phyloP scores from a whole-genome alignment of 2,329 filamentous ascomycete genomes.

The Fusarium sambucinum region DNA sequence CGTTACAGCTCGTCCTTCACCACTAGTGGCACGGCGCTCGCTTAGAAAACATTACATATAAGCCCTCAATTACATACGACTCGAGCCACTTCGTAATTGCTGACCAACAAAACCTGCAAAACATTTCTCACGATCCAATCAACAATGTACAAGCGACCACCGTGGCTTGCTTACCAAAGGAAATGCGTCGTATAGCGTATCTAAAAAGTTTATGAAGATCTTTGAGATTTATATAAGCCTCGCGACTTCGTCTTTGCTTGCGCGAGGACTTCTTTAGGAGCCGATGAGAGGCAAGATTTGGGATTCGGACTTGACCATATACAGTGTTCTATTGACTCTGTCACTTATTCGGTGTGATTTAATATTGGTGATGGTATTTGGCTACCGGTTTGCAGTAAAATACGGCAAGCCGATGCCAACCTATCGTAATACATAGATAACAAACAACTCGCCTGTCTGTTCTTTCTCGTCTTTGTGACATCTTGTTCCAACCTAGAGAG shows the following conservation, averaged over 20 bases:
- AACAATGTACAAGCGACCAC: not conserved
- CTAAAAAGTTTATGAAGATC: not conserved
- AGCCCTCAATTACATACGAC: not conserved
- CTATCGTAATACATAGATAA: not conserved
- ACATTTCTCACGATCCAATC: slow-evolving; percentile 3
- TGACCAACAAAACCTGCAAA: slow-evolving; percentile 1
- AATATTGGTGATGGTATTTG: not conserved
- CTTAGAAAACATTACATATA: not conserved
- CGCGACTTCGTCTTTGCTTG: not conserved
- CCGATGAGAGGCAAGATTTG: not conserved
- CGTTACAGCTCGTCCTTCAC: not conserved
- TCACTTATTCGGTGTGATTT: not conserved
- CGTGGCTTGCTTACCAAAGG: slow-evolving; percentile 4
- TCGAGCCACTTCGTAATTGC: slow-evolving; percentile 1
- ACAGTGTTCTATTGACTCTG: not conserved
- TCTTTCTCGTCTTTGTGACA: not conserved
- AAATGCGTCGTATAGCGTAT: slow-evolving; percentile 1
- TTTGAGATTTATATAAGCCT: not conserved
- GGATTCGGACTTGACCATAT: not conserved
- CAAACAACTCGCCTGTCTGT: not conserved
- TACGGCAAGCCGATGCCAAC: not conserved
- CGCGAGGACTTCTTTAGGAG: not conserved
- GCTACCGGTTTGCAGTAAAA: not conserved
- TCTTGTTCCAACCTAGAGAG: not conserved
- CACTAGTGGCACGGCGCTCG: not conserved